Conservation (phyloP, 2,329 filamentous ascomycete genomes). For the Epichloe coenophiala region DNA sequence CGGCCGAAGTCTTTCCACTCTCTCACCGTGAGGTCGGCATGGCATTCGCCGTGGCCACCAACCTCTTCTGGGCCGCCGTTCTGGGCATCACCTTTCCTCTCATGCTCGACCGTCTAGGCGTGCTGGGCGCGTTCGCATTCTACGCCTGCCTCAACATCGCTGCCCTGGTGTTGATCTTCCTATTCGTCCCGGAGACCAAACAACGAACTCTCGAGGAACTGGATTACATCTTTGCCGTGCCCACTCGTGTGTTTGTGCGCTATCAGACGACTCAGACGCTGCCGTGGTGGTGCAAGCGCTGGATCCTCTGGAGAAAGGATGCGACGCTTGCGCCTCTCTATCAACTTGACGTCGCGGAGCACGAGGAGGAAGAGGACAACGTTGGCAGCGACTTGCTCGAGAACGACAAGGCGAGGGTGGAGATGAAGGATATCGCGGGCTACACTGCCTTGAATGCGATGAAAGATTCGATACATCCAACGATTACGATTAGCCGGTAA, state of each 20-base stretch:
- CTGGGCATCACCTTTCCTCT: slow-evolving; percentile 50
- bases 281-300: slow-evolving; percentile 48
- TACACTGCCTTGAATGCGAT: slow-evolving; percentile 9
- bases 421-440: slow-evolving; percentile 24
- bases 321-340: slow-evolving; percentile 29
- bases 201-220: slow-evolving; percentile 39
- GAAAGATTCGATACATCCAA: not conserved
- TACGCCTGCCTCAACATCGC: slow-evolving; percentile 43
- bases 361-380: slow-evolving; percentile 15
- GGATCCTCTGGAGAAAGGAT: slow-evolving; percentile 35
- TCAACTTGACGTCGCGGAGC: slow-evolving; percentile 23
- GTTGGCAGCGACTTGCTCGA: slow-evolving; percentile 19
- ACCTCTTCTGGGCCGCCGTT: slow-evolving; percentile 45
- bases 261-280: slow-evolving; percentile 44
- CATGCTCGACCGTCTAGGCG: slow-evolving; percentile 31
- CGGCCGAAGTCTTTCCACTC: slow-evolving; percentile 56
- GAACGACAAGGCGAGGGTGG: slow-evolving; percentile 25
- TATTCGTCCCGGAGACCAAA: slow-evolving; percentile 46
- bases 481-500: not conserved
- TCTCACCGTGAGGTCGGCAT: slow-evolving; percentile 61
- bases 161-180: slow-evolving; percentile 41
- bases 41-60: slow-evolving; percentile 55
- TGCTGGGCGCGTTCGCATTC: slow-evolving; percentile 37
- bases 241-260: slow-evolving; percentile 39
- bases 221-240: slow-evolving; percentile 48